Base-by-base conservation (phyloP, 495 filamentous ascomycete genomes). In the Geopyxis carbonaria region DNA sequence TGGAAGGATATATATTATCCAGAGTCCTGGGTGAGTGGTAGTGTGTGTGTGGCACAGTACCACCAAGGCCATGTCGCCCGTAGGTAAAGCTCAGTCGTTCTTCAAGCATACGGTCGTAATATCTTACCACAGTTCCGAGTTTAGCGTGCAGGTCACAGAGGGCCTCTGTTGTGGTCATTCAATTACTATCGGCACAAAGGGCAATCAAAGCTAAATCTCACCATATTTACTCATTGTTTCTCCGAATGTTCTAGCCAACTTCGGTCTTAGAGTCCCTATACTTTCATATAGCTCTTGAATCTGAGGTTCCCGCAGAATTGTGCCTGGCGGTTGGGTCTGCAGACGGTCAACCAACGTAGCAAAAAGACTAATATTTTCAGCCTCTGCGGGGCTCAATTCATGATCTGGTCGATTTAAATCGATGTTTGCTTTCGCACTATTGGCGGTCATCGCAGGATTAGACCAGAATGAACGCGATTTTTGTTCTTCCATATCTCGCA, bases 161-260 rank as follows among this genome's bases (percentile, higher is more conserved):
- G 1, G 89, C 86, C 55, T 97, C 70, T 73, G 15, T 2, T 32
- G 29, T 22, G 45, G 67, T 44, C 67, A 57, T n/a, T n/a, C n/a
- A n/a, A n/a, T n/a, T n/a, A n/a, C n/a, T n/a, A n/a, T n/a, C n/a
- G n/a, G n/a, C n/a, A n/a, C n/a, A n/a, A n/a, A n/a, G n/a, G 22
- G 10, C 2, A 22, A 16, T 21, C 5, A 27, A 18, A 42, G 44
- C 19, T 27, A 14, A 16, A 22, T 64, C 73, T 55, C 64, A 82
- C 85, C 87, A 58, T 95, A 89, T 60, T 95, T 97, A 69, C 87
- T 95, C 89, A 95, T 95, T 0, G 89, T 95, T 61, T 97, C 89
- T 25, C 89, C 89, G 60, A 94, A 95, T 5, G 87, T 94, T 39
- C 89, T 72, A 11, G 91, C 91, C 38, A 97, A 64, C 59, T 97